These are phyloP conservation scores for Darksidea phi DNA, from an alignment of 495 filamentous ascomycete genomes.

Conservation along the genomic window DNA sequence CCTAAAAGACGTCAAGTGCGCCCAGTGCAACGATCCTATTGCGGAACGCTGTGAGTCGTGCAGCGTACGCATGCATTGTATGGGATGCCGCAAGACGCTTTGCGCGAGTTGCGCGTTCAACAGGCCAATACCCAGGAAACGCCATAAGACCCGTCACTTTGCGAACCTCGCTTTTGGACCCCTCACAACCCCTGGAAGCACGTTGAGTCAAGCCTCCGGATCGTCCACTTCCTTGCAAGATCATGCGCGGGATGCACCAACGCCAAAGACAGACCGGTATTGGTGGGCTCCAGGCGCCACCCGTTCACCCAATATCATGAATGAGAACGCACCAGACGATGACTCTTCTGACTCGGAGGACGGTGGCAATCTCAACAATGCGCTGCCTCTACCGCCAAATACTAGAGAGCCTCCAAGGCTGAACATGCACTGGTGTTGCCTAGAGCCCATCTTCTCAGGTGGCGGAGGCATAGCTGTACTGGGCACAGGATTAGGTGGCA, in stretches of 20 bases:
- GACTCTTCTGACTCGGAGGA: conserved; percentile 37
- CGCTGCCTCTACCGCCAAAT: conserved; percentile 31
- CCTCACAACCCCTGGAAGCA: conserved; percentile 21
- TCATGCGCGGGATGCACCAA: conserved; percentile 8
- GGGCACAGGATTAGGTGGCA: conserved; percentile 48
- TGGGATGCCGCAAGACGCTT: conserved; percentile 61
- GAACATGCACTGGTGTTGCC: conserved; percentile 62
- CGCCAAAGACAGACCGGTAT: conserved; percentile 37
- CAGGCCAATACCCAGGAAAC: conserved; percentile 50
- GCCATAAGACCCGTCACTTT: conserved; percentile 35
- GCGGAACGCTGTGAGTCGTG: conserved; percentile 61
- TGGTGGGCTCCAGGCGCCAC: conserved; percentile 61
- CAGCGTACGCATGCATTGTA: conserved; percentile 63
- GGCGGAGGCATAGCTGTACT: conserved; percentile 62
- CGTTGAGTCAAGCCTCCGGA: conserved; percentile 34
- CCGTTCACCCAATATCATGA: conserved; percentile 58
- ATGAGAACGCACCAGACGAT: conserved; percentile 46
- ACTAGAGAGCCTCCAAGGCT: conserved; percentile 45
- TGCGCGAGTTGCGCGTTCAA: conserved; percentile 63
- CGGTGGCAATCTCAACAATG: conserved; percentile 38
- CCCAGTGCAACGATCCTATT: conserved; percentile 54
- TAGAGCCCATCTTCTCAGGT: conserved; percentile 61
- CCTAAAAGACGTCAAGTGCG: conserved; percentile 54
- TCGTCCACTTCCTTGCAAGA: conserved; percentile 24
- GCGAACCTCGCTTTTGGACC: conserved; percentile 30